Evolutionary conservation across 2,329 filamentous ascomycete species (phyloP).

Genomic region (Parascedosporium putredinis): DNA sequence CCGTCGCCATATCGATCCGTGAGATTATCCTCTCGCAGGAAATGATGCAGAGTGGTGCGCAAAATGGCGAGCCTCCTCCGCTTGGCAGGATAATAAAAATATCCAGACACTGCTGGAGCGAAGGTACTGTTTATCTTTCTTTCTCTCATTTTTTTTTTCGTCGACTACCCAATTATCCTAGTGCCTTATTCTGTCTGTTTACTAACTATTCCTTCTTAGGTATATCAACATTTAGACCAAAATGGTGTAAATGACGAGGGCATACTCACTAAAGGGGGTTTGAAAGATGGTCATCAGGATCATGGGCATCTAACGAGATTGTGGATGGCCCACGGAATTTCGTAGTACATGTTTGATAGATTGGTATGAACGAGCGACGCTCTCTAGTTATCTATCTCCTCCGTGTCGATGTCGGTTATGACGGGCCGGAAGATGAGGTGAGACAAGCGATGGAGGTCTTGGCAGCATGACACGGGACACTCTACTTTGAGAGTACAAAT

Average conservation of each 20-base stretch:
- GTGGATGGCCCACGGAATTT: neutral
- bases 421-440: neutral
- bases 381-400: neutral
- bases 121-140: neutral
- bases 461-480: too few species aligned
- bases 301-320: neutral
- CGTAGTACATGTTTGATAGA: neutral
- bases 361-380: neutral
- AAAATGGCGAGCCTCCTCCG: conserved; percentile 1
- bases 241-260: neutral
- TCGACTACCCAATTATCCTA: neutral
- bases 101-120: conserved; percentile 5
- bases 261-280: neutral
- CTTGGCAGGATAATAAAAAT: conserved; percentile 6
- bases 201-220: neutral
- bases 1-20: conserved; percentile 5
- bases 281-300: neutral
- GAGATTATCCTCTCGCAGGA: conserved; percentile 4
- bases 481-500: too few species aligned
- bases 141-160: neutral
- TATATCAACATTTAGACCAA: neutral
- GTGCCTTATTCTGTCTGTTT: neutral
- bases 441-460: neutral
- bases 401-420: neutral
- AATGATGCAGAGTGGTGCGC: conserved; percentile 1